These are phyloP conservation scores for Dispira parvispora DNA, from an alignment of 192 early-diverging fungal species.

Conservation along the genomic window DNA sequence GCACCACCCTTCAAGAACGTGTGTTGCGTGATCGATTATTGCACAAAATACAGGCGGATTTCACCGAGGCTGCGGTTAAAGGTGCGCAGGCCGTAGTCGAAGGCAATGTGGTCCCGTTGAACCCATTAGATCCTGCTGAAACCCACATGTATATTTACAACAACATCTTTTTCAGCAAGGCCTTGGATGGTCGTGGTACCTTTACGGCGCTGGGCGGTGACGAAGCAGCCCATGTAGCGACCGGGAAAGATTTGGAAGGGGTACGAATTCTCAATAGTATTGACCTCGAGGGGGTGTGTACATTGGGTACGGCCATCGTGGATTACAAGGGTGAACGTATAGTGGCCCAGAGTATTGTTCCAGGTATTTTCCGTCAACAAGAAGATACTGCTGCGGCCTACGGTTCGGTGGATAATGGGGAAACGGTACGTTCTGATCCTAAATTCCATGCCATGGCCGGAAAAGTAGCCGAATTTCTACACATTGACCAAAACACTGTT, in stretches of 20 bases:
- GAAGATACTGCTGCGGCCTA: slow-evolving; percentile 72
- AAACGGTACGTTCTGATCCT: slow-evolving; percentile 43
- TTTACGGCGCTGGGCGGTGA: slow-evolving; percentile 71
- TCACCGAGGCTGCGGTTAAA: slow-evolving; percentile 73
- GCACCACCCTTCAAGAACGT: slow-evolving; percentile 54
- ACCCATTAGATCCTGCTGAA: slow-evolving; percentile 56
- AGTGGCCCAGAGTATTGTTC: slow-evolving; percentile 86
- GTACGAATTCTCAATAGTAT: slow-evolving; percentile 55
- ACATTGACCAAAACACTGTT: slow-evolving; percentile 66
- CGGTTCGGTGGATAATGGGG: slow-evolving; percentile 76
- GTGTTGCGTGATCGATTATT: slow-evolving; percentile 72
- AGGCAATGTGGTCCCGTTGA: slow-evolving; percentile 55
- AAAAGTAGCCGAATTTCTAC: slow-evolving; percentile 58
- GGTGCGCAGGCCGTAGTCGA: slow-evolving; percentile 75
- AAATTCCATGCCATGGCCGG: slow-evolving; percentile 61
- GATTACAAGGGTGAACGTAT: slow-evolving; percentile 85
- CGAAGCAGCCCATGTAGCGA: slow-evolving; percentile 81
- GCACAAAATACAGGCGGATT: slow-evolving; percentile 74
- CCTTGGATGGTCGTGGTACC: slow-evolving; percentile 69
- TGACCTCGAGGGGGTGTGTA: slow-evolving; percentile 66
- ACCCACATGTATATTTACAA: slow-evolving; percentile 82
- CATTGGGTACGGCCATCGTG: slow-evolving; percentile 76
- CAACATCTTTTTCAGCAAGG: slow-evolving; percentile 91
- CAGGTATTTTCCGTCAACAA: slow-evolving; percentile 63
- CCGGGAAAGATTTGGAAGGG: slow-evolving; percentile 89